Percentiles rank a stretch among this genome's conserved stretches.
phyloP scores from a whole-genome alignment of 768 basidiomycete genomes.

The Termitomyces sp. region DNA sequence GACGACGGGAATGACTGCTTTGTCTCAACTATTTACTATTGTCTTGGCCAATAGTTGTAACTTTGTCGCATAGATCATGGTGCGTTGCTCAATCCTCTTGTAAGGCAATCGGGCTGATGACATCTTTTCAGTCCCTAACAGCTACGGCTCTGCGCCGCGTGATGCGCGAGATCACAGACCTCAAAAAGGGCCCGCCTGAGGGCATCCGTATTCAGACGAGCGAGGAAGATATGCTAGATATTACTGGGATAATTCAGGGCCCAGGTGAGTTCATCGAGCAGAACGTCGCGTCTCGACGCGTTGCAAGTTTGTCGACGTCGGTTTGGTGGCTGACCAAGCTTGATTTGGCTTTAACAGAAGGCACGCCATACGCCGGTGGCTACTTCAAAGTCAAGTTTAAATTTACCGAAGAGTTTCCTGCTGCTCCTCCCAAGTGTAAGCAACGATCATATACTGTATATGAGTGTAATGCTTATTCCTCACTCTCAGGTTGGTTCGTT shows the following conservation, averaged over 20 bases:
- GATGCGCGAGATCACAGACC: conserved; percentile 79
- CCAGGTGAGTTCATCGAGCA: conserved; percentile 55
- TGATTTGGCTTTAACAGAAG: conserved; percentile 30
- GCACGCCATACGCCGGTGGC: conserved; percentile 63
- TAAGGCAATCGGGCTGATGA: not conserved
- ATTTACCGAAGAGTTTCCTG: conserved; percentile 92
- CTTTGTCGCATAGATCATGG: conserved; percentile 9
- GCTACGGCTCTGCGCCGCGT: conserved; percentile 74
- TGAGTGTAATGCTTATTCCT: conserved; percentile 3
- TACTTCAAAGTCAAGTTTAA: conserved; percentile 75
- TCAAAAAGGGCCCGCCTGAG: conserved; percentile 81
- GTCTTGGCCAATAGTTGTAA: not conserved
- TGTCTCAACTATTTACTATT: conserved; percentile 9
- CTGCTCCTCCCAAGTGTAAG: conserved; percentile 90
- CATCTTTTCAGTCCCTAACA: conserved; percentile 29
- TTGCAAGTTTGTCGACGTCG: conserved; percentile 2
- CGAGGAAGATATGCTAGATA: conserved; percentile 85
- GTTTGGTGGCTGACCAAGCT: conserved; percentile 20
- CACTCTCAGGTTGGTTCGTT: conserved; percentile 66
- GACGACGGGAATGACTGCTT: not conserved
- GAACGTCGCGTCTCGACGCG: conserved; percentile 14
- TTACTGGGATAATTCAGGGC: conserved; percentile 85
- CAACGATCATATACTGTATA: conserved; percentile 4
- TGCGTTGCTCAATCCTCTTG: not conserved
- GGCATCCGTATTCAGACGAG: conserved; percentile 85